phyloP scores from a whole-genome alignment of 768 basidiomycete species.

The Rhodosporidiobolus odoratus region DNA sequence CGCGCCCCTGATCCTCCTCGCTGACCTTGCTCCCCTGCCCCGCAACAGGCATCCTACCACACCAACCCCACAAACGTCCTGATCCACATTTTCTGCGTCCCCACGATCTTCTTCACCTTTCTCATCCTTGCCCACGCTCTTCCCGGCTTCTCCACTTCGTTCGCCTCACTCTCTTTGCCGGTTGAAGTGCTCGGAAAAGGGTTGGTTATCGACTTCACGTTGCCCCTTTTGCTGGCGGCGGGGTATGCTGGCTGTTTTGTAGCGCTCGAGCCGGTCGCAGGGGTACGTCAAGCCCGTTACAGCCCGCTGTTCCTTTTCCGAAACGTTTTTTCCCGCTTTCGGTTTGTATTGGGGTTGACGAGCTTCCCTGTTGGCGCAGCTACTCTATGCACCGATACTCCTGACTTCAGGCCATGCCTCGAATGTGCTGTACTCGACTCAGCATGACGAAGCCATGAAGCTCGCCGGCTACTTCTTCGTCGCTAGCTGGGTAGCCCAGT shows the following conservation, averaged over 20 bases:
- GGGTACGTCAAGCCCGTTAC: slow-evolving; percentile 54
- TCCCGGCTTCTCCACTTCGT: slow-evolving; percentile 47
- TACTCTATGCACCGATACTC: slow-evolving; percentile 73
- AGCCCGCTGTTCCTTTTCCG: slow-evolving; percentile 33
- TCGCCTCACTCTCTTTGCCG: slow-evolving; percentile 57
- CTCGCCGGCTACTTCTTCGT: slow-evolving; percentile 59
- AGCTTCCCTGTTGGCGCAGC: slow-evolving; percentile 49
- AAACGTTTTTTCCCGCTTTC: slow-evolving; percentile 1
- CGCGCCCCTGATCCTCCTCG: not conserved
- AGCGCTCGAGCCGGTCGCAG: slow-evolving; percentile 72
- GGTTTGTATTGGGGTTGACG: not conserved
- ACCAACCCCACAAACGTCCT: slow-evolving; percentile 57
- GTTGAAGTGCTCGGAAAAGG: slow-evolving; percentile 56
- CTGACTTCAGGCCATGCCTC: slow-evolving; percentile 57
- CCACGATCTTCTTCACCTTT: slow-evolving; percentile 37
- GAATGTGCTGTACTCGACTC: slow-evolving; percentile 62
- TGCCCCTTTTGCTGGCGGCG: slow-evolving; percentile 57
- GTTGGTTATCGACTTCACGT: slow-evolving; percentile 66
- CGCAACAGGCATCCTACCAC: slow-evolving; percentile 35
- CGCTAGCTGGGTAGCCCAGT: slow-evolving; percentile 83
- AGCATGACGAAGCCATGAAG: slow-evolving; percentile 53
- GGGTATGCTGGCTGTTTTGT: slow-evolving; percentile 71
- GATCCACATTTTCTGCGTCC: slow-evolving; percentile 64
- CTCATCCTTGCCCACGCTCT: slow-evolving; percentile 37
- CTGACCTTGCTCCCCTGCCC: not conserved